These are phyloP conservation scores for Hemileia vastatrix DNA, from an alignment of 1,284 basidiomycete genomes.

Conservation along the genomic window DNA sequence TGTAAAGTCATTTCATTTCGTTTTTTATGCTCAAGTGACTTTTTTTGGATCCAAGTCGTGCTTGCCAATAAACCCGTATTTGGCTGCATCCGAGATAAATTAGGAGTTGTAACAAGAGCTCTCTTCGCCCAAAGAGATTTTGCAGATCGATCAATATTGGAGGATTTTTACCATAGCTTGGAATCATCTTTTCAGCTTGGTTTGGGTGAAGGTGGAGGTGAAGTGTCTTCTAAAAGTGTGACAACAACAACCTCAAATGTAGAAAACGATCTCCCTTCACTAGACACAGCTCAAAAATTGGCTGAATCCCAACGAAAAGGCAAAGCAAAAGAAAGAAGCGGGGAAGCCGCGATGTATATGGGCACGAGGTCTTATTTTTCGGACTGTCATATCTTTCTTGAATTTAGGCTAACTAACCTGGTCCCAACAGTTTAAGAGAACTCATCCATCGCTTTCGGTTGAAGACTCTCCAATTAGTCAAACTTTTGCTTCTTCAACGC, in stretches of 20 bases:
- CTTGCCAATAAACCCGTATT: slow-evolving; percentile 33
- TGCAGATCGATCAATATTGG: slow-evolving; percentile 34
- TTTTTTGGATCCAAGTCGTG: slow-evolving; percentile 17
- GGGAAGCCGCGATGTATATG: slow-evolving; percentile 26
- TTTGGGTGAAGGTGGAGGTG: slow-evolving; percentile 31
- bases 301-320: slow-evolving; percentile 5
- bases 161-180: slow-evolving; percentile 42
- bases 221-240: slow-evolving; percentile 16
- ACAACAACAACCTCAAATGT: background rate
- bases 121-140: slow-evolving; percentile 61
- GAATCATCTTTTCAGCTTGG: slow-evolving; percentile 29
- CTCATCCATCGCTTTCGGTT: slow-evolving; percentile 89
- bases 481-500: slow-evolving; percentile 86
- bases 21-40: slow-evolving; percentile 59
- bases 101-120: slow-evolving; percentile 89
- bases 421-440: slow-evolving; percentile 81
- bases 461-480: slow-evolving; percentile 83
- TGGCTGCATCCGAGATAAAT: slow-evolving; percentile 57
- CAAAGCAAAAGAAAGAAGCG: slow-evolving; percentile 29
- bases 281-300: background rate
- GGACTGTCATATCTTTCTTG: slow-evolving; percentile 3
- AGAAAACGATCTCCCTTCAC: background rate
- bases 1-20: slow-evolving; percentile 56
- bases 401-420: background rate
- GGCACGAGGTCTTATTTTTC: slow-evolving; percentile 24